Evolutionary conservation across 495 filamentous ascomycete species (phyloP).

Genomic region (Elaphomyces granulatus): DNA sequence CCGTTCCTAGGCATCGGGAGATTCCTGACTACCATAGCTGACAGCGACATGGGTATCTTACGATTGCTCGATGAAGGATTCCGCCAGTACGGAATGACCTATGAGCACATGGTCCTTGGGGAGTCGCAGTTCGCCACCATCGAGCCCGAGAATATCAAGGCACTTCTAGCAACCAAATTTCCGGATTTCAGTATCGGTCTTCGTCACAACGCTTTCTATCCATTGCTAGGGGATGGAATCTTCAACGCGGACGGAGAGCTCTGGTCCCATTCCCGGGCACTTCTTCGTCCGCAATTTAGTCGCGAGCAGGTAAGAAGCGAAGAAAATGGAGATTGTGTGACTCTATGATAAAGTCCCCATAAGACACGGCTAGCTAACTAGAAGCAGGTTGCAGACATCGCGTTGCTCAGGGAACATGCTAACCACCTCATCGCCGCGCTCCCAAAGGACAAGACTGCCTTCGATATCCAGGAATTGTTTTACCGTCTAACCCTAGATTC

Average conservation of each 20-base stretch:
- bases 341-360: not conserved
- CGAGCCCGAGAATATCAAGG: constrained; percentile 79
- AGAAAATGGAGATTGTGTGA: not conserved
- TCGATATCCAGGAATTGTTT: constrained; percentile 48
- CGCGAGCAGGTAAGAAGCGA: constrained; percentile 27
- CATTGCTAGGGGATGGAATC: constrained; percentile 45
- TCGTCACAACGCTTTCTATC: constrained; percentile 28
- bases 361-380: not conserved
- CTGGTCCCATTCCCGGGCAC: constrained; percentile 45
- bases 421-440: constrained; percentile 35
- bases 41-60: constrained; percentile 21
- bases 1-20: constrained; percentile 19
- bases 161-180: constrained; percentile 70
- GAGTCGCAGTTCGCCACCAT: constrained; percentile 35
- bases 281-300: constrained; percentile 40
- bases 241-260: constrained; percentile 55
- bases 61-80: constrained; percentile 22
- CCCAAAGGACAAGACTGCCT: constrained; percentile 30
- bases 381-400: constrained; percentile 27
- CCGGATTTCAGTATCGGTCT: constrained; percentile 44
- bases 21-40: constrained; percentile 19
- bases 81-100: constrained; percentile 22
- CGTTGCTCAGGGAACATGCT: constrained; percentile 43
- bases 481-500: constrained; percentile 50
- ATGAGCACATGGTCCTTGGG: constrained; percentile 16